Base-by-base conservation (phyloP, 2,329 filamentous ascomycete genomes). In the Talaromyces islandicus region DNA sequence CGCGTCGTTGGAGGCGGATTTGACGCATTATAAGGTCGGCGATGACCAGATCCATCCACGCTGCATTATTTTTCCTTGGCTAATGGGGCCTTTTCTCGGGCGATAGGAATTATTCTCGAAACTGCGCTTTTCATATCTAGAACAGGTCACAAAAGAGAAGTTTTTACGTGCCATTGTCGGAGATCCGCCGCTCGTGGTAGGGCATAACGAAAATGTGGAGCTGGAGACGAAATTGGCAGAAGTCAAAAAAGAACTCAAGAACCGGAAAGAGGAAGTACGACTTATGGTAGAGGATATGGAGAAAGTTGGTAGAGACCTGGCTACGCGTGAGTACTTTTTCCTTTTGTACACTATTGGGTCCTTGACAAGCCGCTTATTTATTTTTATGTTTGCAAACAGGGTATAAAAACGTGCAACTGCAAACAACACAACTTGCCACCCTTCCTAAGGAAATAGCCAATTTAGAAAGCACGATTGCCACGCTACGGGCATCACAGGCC, bases 61-160 rank as follows among this genome's bases (percentile, higher is more conserved):
- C 30, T 51, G 24, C 24, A 29, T 46, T 30, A 25, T 2, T n/a
- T 29, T 41, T 48, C 21, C n/a, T 50, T 21, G 17, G 43, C 60
- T 55, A 7, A 64, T 54, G n/a, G 55, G 55, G 51, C 27, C 19
- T 46, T 7, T 4, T 4, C 11, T 11, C 30, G 10, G 7, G 19
- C 10, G 46, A 29, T 65, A 86, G 77, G 92, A 97, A 76, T 85
- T 97, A 21, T 99, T 97, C 76, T 89, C 91, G 48, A 97, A 99
- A 78, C 83, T 97, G 43, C 91, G 93, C 67, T 97, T 97, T 80
- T 95, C 90, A 65, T 97, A 97, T 76, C 89, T 97, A 67, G 94
- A 99, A 77, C 94, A 97, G 80, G 92, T 97, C 64, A 97, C 93
- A 51, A 99, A 97, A 77, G 94, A 99, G 74, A 96, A 96, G 70